Percentiles rank a stretch among this genome's conserved stretches.
These are phyloP conservation scores for Cyclostephanos invisitatus DNA, from an alignment of 108 stramenopile species.

Conservation along the genomic window DNA sequence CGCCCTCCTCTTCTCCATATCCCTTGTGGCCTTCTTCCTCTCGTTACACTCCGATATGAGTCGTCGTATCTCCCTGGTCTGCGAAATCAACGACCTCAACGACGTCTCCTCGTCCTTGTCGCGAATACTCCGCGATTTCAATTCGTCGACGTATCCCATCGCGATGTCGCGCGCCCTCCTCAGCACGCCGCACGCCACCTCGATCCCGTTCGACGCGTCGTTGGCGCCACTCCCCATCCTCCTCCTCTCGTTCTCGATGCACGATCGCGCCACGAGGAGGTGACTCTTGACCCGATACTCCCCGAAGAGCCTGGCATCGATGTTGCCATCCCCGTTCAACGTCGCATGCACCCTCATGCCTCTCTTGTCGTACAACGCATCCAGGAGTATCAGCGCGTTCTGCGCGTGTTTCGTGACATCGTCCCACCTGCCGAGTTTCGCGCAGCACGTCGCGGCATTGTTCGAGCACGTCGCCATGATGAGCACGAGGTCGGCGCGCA, in stretches of 20 bases:
- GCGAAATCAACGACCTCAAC: conserved; percentile 42
- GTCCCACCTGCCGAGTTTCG: conserved; percentile 57
- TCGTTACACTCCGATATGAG: conserved; percentile 46
- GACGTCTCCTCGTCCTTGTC: conserved; percentile 39
- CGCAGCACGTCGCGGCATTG: conserved; percentile 82
- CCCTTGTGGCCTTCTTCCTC: conserved; percentile 42
- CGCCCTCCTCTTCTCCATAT: conserved; percentile 65
- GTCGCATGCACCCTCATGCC: conserved; percentile 65
- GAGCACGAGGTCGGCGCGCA: conserved; percentile 72
- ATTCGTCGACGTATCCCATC: conserved; percentile 42
- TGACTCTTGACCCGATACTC: conserved; percentile 76
- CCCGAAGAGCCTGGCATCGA: conserved; percentile 77
- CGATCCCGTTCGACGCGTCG: neutral
- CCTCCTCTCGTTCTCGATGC: conserved; percentile 47
- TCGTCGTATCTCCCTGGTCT: conserved; percentile 68
- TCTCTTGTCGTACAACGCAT: conserved; percentile 65
- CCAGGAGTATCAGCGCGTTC: conserved; percentile 68
- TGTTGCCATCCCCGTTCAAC: conserved; percentile 51
- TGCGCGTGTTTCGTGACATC: conserved; percentile 55
- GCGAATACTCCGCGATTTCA: neutral
- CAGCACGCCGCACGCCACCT: conserved; percentile 36
- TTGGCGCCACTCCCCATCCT: too few species aligned
- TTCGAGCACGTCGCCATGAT: conserved; percentile 82
- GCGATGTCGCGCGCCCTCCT: conserved; percentile 52
- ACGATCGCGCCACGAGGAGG: conserved; percentile 53